Evolutionary conservation across 306 rosid genomes (phyloP).

Genomic region (Prunus davidiana): DNA sequence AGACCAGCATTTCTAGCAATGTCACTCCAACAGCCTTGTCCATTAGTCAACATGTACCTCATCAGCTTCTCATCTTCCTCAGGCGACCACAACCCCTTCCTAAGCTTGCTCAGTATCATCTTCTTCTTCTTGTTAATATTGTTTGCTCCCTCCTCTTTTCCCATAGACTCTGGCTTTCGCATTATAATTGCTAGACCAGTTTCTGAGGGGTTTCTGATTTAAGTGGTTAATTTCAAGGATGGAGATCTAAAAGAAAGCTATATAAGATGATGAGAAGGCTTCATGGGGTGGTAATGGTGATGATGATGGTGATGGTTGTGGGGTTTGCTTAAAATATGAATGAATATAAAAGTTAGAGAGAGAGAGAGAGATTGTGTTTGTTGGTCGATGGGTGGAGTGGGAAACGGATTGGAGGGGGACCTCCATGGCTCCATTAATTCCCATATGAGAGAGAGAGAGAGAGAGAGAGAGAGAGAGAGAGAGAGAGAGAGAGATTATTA

Average conservation of each 20-base stretch:
- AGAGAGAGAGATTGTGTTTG: constrained; percentile 49
- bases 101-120: constrained; percentile 21
- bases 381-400: constrained; percentile 93
- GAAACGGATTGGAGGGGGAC: constrained; percentile 99
- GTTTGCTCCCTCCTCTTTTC: constrained; percentile 5
- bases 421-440: constrained; percentile 36
- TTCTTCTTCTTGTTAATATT: constrained; percentile 4
- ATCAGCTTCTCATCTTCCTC: constrained; percentile 92
- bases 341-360: constrained; percentile 19
- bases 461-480: constrained; percentile 20
- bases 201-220: background rate
- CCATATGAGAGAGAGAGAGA: background rate
- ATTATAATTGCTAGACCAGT: background rate
- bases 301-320: constrained; percentile 56
- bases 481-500: constrained; percentile 47
- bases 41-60: constrained; percentile 83
- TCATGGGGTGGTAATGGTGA: constrained; percentile 67
- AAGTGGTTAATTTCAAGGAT: constrained; percentile 21
- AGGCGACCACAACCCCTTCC: constrained; percentile 94
- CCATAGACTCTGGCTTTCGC: constrained; percentile 25
- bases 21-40: constrained; percentile 97
- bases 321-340: constrained; percentile 84
- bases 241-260: constrained; percentile 42
- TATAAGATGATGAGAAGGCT: constrained; percentile 48
- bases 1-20: constrained; percentile 86